Evolutionary conservation across 148 eudicot genomes (phyloP), one percentile per base, ranked within the genome.

Genomic region (Nyssa sinensis): DNA sequence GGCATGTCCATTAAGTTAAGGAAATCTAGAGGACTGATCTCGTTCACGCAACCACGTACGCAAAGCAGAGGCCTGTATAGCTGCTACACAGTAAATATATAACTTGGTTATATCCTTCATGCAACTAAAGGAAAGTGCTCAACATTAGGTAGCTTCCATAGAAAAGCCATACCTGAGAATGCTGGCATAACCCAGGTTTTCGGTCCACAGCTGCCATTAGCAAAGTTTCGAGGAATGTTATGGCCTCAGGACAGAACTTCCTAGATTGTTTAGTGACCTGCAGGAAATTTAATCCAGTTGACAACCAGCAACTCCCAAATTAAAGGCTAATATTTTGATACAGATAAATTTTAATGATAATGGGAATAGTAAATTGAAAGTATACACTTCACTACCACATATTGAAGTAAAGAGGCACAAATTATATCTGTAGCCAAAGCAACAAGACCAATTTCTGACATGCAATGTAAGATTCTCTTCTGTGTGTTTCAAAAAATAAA

Each of bases 171-270:
- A 95, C 99, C 94, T 90, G 87, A 81, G 85, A 84, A 41, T 79
- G 79, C 78, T 35, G 76, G 31, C 59, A 73, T 32, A 73, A 47
- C 62, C 73, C 71, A 32, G 76, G 70, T 41, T 89, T 84, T 75
- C 81, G 80, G 65, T 84, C 74, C 28, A 89, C 55, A 66, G 96
- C 91, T 61, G 97, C 77, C 69, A 81, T 72, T 25, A 92, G 88
- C 82, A 95, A 69, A 51, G 90, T 77, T 69, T 85, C 85, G 29
- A 95, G 76, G 77, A 92, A 95, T 11, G 79, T 76, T 34, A 92
- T 70, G 44, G 94, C 94, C 85, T 95, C 99, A 7, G 99, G 93
- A 66, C 93, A 95, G 59, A 88, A 95, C 83, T 90, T 92, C 55
- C 69, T 82, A 33, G 96, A 89, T 78, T 91, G 94, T 72, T 87